Evolutionary conservation across 75 land plant genomes (phyloP).

Genomic region (Sequoia sempervirens): DNA sequence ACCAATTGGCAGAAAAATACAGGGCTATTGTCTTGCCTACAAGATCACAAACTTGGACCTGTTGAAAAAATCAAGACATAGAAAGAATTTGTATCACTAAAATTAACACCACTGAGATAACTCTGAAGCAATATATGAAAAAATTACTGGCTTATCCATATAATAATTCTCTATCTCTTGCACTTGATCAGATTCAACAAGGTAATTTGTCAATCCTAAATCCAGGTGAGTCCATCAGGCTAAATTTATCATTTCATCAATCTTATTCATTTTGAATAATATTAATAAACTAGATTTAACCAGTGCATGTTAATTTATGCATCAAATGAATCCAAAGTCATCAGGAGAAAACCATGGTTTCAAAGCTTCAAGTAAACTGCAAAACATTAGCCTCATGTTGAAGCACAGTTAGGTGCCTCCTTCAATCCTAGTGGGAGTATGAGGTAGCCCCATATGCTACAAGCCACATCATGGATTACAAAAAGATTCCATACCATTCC

Average conservation of each 20-base stretch:
- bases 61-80: not conserved
- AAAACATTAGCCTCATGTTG: not conserved
- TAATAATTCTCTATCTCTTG: not conserved
- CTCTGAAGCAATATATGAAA: not conserved
- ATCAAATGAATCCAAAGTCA: not conserved
- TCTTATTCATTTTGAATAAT: not conserved
- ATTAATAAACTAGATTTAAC: not conserved
- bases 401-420: not conserved
- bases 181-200: not conserved
- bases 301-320: not conserved
- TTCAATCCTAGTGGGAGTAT: too few relatives aligned
- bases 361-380: not conserved
- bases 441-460: too few relatives aligned
- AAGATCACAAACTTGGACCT: conserved; percentile 50
- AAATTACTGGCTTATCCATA: not conserved
- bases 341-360: not conserved
- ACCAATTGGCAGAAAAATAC: conserved; percentile 77
- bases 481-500: too few relatives aligned
- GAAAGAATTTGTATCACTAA: not conserved
- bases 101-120: not conserved
- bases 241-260: not conserved
- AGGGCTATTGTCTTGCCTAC: conserved; percentile 56
- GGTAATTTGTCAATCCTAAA: not conserved
- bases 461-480: too few relatives aligned
- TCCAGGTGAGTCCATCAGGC: not conserved